Percentiles rank a stretch among this genome's conserved stretches.
These are phyloP conservation scores for Aspergillus coremiiformis DNA, from an alignment of 495 filamentous ascomycete species.

Conservation along the genomic window DNA sequence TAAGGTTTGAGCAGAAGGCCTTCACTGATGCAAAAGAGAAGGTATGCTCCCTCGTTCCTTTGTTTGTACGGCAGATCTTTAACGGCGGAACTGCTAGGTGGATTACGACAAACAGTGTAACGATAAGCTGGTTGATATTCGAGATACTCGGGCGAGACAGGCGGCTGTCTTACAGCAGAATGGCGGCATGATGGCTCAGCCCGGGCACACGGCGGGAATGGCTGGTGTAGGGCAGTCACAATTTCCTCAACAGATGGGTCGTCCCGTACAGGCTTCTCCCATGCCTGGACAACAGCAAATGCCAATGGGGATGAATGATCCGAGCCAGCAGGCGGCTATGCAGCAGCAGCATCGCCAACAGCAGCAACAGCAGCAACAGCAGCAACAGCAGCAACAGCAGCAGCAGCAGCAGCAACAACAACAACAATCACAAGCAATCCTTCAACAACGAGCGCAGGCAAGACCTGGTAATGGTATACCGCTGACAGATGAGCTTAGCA, in stretches of 20 bases:
- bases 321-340: constrained; percentile 33
- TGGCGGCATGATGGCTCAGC: constrained; percentile 38
- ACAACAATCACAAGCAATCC: constrained; percentile 19
- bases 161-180: constrained; percentile 34
- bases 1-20: constrained; percentile 41
- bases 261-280: constrained; percentile 46
- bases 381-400: constrained; percentile 25
- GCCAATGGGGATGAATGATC: constrained; percentile 40
- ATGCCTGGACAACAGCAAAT: constrained; percentile 39
- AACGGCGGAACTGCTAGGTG: constrained; percentile 16
- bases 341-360: constrained; percentile 28
- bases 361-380: constrained; percentile 26
- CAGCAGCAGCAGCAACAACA: constrained; percentile 27
- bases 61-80: not conserved
- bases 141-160: constrained; percentile 40
- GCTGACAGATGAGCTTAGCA: constrained; percentile 30
- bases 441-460: constrained; percentile 36
- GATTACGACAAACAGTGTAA: constrained; percentile 44
- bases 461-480: constrained; percentile 22
- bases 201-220: constrained; percentile 16
- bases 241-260: constrained; percentile 48
- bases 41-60: constrained; percentile 22
- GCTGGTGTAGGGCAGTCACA: constrained; percentile 31
- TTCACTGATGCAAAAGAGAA: constrained; percentile 40
- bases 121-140: constrained; percentile 43